Evolutionary conservation across 345 rosid species (phyloP).

Genomic region (Gossypium mustelinum): DNA sequence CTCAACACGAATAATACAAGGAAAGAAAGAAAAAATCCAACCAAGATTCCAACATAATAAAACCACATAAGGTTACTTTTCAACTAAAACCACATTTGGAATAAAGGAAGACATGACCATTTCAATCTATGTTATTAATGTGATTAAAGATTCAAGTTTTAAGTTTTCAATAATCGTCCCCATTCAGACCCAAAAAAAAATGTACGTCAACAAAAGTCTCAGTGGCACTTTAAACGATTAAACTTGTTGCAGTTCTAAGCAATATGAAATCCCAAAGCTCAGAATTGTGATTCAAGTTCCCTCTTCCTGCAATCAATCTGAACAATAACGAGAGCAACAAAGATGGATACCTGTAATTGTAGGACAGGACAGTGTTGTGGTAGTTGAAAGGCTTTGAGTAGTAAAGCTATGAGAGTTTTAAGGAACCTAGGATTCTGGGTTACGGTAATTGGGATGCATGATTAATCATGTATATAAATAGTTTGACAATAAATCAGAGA

Average conservation of each 20-base stretch:
- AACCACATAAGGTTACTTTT: not conserved
- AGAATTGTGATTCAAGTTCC: not conserved
- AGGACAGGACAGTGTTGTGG: not conserved
- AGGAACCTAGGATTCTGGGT: not conserved
- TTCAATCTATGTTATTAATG: not conserved
- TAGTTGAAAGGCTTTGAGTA: not conserved
- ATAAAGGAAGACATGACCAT: not conserved
- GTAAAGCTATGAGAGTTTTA: not conserved
- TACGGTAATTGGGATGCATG: not conserved
- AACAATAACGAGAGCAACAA: not conserved
- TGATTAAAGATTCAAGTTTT: not conserved
- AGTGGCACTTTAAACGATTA: not conserved
- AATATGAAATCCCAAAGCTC: slow-evolving; percentile 8
- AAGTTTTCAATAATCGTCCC: not conserved
- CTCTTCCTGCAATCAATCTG: not conserved
- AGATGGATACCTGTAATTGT: not conserved
- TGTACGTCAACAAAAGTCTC: not conserved
- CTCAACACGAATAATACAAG: not conserved
- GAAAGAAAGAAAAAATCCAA: not conserved
- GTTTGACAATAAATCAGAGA: not conserved
- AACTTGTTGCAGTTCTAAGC: not conserved
- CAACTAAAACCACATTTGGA: not conserved
- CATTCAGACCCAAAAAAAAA: not conserved
- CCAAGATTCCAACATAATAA: not conserved
- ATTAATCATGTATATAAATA: not conserved